Base-by-base conservation (phyloP, 202 grass and related monocot species). In the Miscanthus sacchariflorus region DNA sequence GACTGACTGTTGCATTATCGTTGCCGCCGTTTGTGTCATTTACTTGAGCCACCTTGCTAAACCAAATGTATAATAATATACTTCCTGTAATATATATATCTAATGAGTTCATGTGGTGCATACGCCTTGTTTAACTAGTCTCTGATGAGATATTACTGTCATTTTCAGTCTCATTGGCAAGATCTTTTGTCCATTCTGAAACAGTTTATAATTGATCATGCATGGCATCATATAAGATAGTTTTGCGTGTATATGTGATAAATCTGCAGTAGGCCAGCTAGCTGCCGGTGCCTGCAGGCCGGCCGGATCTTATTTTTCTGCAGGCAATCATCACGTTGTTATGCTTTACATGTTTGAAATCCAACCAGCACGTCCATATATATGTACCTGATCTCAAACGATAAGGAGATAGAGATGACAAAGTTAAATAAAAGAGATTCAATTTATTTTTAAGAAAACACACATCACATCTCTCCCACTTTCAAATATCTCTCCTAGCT, bases 301-400 rank as follows among this genome's bases (percentile, higher is more conserved):
- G 54, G 78, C 44, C 15, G 58, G 66, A 82, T 81, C 28, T 68
- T 86, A 12, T 85, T 68, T 82, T 61, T 82, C 44, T 48, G 52
- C 66, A 74, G 64, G 44, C 66, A 30, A 89, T 73, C 54, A 39
- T 39, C 48, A 12, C 33, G 74, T 50, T 28, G 45, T 10, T 36
- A 54, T 79, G 76, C 3, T 23, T 14, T 14, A 68, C 65, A 68
- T 73, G 25, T 66, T 71, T 65, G 35, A 79, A 69, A 69, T 80
- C 78, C 78, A 14, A 68, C 74, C 27, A 68, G 73, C 86, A 89
- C 73, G 78, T 85, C 67, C 78, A 35, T 58, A 73, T 42, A 28
- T 77, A 23, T 80, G 7, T 56, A 35, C 81, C 21, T 59, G 43
- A 86, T 82, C 59, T 46, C 25, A 73, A 68, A 77, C 18, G 44